Base-by-base conservation (phyloP, 2,329 filamentous ascomycete species). In the Lecanosticta acicola region DNA sequence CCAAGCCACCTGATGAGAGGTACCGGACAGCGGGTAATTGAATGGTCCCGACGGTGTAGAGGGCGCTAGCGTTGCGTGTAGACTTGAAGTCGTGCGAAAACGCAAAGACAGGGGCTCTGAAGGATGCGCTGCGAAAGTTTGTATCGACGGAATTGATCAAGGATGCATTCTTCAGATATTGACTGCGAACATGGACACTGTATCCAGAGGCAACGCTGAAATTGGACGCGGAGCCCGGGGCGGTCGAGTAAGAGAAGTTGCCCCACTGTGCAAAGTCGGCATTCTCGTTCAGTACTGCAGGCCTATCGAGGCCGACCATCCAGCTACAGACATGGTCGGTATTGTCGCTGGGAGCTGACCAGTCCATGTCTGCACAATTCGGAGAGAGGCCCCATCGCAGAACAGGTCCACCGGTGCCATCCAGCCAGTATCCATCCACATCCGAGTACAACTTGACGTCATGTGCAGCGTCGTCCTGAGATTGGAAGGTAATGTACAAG, bases 21-120 rank as follows among this genome's bases (percentile, higher is more conserved):
- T 42, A 45, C 17, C 38, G 39, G 4, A 41, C 20, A 4, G 39
- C 20, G 10, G 46, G 46, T n/a, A 32, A n/a, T 26, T 49, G 46
- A 24, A 42, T 29, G 34, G n/a, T 42, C 8, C 46, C 46, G n/a
- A 49, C 18, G 4, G 46, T 43, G 39, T 49, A 49, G 17, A 45
- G 18, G 7, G 32, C 39, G 20, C 39, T 39, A 1, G 39, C 46
- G 5, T 26, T 21, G 7, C 32, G 24, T 7, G 14, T 16, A 10
- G 16, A 16, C 3, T 32, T 19, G 21, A 49, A 45, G n/a, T 19
- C 36, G 18, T 49, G 46, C n/a, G 32, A 21, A 37, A 49, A 49
- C 4, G 46, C 46, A 32, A 39, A 49, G 7, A 39, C 46, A 19
- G 42, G 42, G 18, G 41, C 41, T 20, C 24, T 11, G 17, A 20